Evolutionary conservation across 75 land plant genomes (phyloP).

Genomic region (Pinus tabuliformis): DNA sequence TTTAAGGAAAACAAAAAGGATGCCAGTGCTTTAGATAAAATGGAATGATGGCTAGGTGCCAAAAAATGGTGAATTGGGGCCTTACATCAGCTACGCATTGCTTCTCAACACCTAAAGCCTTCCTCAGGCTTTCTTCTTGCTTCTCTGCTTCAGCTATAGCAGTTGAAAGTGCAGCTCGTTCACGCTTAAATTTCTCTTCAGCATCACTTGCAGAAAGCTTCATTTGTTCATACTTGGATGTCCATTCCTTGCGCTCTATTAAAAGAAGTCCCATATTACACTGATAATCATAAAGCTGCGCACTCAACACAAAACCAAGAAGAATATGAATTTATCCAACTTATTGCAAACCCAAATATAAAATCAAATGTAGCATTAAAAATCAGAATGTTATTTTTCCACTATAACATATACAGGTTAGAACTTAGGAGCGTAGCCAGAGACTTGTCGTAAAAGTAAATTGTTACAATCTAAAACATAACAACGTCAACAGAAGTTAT

Average conservation of each 20-base stretch:
- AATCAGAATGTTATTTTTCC: too few relatives aligned
- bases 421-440: not conserved
- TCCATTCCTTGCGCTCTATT: conserved; percentile 83
- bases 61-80: conserved; percentile 20
- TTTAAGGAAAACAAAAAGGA: not conserved
- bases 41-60: not conserved
- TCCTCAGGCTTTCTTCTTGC: conserved; percentile 68
- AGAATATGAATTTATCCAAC: not conserved
- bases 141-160: conserved; percentile 72
- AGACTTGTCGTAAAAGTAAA: not conserved
- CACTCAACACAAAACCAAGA: not conserved
- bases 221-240: conserved; percentile 54
- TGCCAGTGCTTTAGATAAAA: not conserved
- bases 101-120: conserved; percentile 67
- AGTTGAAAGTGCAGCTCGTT: conserved; percentile 54
- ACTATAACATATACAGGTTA: too few relatives aligned
- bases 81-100: conserved; percentile 87
- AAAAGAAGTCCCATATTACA: conserved; percentile 93
- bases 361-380: too few relatives aligned
- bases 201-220: conserved; percentile 52
- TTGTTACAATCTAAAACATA: not conserved
- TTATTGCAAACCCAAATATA: too few relatives aligned
- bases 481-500: not conserved
- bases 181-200: conserved; percentile 48
- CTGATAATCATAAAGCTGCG: conserved; percentile 85